A percentile compares a stretch with the other conserved stretches of the same genome.
phyloP scores from a whole-genome alignment of 352 stramenopile species.

The Globisporangium recalcitrans region DNA sequence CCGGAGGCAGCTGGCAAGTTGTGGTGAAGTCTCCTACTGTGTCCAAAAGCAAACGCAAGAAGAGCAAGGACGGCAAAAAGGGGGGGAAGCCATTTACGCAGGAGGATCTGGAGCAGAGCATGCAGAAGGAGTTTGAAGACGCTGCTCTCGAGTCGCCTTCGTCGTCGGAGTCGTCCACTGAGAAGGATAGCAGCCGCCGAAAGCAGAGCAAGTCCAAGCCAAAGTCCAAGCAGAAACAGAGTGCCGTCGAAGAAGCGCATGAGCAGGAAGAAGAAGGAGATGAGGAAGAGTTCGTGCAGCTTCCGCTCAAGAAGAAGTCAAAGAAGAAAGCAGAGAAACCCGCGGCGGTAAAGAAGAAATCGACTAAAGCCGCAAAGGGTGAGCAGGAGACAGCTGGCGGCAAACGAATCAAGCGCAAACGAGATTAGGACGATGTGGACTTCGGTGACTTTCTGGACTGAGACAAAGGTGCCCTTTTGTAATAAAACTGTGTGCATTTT shows the following conservation, averaged over 20 bases:
- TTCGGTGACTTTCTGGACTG: not conserved
- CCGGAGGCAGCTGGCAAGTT: conserved; percentile 40
- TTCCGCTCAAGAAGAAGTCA: conserved; percentile 50
- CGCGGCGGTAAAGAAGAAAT: conserved; percentile 8
- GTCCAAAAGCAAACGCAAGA: conserved; percentile 18
- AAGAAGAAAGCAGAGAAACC: conserved; percentile 21
- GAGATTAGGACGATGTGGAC: conserved; percentile 7
- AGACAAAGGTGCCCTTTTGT: conserved; percentile 4
- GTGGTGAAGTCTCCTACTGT: conserved; percentile 52
- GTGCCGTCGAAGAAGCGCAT: not conserved
- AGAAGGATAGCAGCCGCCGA: conserved; percentile 18
- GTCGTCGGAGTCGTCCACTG: conserved; percentile 13
- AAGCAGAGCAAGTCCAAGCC: conserved; percentile 19
- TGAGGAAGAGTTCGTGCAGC: conserved; percentile 24
- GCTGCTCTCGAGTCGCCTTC: conserved; percentile 22
- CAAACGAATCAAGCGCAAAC: conserved; percentile 36
- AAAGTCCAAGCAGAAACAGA: conserved; percentile 8
- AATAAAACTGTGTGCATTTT: conserved; percentile 10
- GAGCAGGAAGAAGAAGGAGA: conserved; percentile 13
- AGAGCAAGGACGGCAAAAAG: conserved; percentile 13
- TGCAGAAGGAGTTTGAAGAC: conserved; percentile 52
- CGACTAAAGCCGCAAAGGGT: not conserved
- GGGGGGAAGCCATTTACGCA: conserved; percentile 29
- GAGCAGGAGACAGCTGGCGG: not conserved
- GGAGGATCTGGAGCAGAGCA: conserved; percentile 53